Evolutionary conservation across 441 rosid species (phyloP).

Genomic region (Pelargonium citronellum): DNA sequence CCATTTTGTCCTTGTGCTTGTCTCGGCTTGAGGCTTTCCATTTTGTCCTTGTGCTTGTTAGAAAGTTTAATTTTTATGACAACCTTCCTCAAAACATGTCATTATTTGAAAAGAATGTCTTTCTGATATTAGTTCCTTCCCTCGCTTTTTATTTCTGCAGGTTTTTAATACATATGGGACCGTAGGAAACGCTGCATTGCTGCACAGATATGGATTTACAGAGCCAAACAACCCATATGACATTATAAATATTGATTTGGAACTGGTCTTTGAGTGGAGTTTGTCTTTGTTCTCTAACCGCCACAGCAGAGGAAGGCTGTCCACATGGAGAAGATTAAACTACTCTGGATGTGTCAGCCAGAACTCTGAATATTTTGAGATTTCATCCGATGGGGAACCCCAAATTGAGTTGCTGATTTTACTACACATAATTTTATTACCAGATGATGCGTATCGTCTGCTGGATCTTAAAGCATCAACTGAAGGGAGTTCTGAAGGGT

Average conservation of each 20-base stretch:
- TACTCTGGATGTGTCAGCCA: constrained; percentile 60
- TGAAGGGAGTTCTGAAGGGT: constrained; percentile 22
- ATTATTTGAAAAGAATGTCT: constrained; percentile 4
- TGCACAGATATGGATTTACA: constrained; percentile 87
- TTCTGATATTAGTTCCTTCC: not conserved
- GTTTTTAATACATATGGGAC: constrained; percentile 80
- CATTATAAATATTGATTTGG: constrained; percentile 81
- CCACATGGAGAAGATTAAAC: constrained; percentile 63
- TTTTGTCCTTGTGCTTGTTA: too few species aligned
- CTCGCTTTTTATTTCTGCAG: constrained; percentile 28
- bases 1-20: not conserved
- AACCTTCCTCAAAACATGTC: not conserved
- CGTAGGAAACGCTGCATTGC: constrained; percentile 85
- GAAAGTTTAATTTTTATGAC: not conserved
- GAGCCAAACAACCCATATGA: constrained; percentile 61
- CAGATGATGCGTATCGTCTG: constrained; percentile 40
- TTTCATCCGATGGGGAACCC: constrained; percentile 63
- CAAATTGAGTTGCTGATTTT: constrained; percentile 62
- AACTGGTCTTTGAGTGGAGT: constrained; percentile 63
- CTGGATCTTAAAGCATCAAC: constrained; percentile 48
- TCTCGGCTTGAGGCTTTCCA: too few species aligned
- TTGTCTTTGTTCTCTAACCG: constrained; percentile 52
- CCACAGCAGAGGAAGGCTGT: constrained; percentile 53
- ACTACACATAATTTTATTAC: constrained; percentile 48
- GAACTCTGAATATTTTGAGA: constrained; percentile 70